Base-by-base conservation (phyloP, 371 early-diverging fungal genomes). In the Phascolomyces articulosus region DNA sequence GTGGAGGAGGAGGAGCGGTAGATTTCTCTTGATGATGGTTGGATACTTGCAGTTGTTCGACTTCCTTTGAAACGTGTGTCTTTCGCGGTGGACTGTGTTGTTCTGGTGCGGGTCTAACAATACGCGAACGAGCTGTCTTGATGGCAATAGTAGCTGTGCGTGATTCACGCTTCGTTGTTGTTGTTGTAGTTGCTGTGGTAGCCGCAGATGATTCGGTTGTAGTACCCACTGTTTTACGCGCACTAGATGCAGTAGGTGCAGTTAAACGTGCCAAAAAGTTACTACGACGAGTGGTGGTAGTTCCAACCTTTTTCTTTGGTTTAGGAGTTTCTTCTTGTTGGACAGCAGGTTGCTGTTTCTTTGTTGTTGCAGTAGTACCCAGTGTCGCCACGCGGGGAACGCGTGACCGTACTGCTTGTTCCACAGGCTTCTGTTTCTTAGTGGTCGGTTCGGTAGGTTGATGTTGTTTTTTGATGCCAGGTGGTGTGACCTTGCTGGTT, bases 201-300 rank as follows among this genome's bases (percentile, higher is more conserved):
- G 3, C 27, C 8, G 23, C 44, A 26, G 48, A 8, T n/a, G 55
- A 40, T 20, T 28, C 38, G 6, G 38, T 38, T 38, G 38, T 13
- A 6, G 38, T 18, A n/a, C 0, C 47, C 11, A 59, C 56, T 10
- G 64, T 49, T 27, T 65, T 64, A 11, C 65, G 54, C 15, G 65
- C 57, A 51, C 69, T 64, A n/a, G 65, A 60, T 3, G 61, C 58
- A 16, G 69, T 69, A 18, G 69, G 69, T 34, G 64, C 62, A 2
- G 65, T 69, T 61, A 69, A 56, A n/a, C 69, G 69, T 0, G 69
- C 61, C 24, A 63, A 51, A 3, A 44, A 41, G 48, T 23, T 23
- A 31, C 34, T 51, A 9, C 24, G 26, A 6, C 47, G 29, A n/a
- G n/a, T n/a, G 31, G 51, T 16, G 1, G 60, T 47, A 23, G n/a